Conservation (phyloP, 306 rosid species). For the Medicago arabica region DNA sequence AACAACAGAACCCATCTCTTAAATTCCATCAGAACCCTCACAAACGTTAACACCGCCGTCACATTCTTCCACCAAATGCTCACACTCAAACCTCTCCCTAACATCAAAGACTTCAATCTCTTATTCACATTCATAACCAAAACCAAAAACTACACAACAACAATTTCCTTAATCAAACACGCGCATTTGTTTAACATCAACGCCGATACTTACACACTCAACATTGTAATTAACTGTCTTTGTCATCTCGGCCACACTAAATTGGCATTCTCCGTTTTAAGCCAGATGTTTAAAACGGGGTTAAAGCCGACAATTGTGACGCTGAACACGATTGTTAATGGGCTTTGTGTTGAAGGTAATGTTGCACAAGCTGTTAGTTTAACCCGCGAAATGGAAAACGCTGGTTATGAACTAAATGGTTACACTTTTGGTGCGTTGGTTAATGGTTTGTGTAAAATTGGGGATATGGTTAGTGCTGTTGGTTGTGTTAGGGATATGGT, state of each 20-base stretch:
- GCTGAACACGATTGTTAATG: conserved; percentile 38
- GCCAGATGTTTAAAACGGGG: conserved; percentile 39
- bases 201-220: conserved; percentile 35
- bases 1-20: conserved; percentile 8
- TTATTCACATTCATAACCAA: conserved; percentile 38
- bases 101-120: conserved; percentile 35
- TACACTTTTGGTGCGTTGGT: conserved; percentile 40
- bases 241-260: conserved; percentile 26
- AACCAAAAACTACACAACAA: conserved; percentile 29
- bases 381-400: conserved; percentile 18
- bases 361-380: conserved; percentile 1
- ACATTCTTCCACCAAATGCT: conserved; percentile 48
- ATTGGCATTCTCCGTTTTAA: conserved; percentile 37
- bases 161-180: conserved; percentile 34
- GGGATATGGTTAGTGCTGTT: conserved; percentile 36
- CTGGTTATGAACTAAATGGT: conserved; percentile 11
- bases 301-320: conserved; percentile 20
- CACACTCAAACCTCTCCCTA: conserved; percentile 33
- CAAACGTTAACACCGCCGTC: conserved; percentile 32
- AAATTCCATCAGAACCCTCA: conserved; percentile 23
- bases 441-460: conserved; percentile 43
- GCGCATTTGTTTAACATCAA: conserved; percentile 2
- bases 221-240: conserved; percentile 41
- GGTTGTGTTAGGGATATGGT: conserved; percentile 37
- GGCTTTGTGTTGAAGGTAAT: conserved; percentile 37